These are phyloP conservation scores for Rhipidocladum racemiflorum DNA, from an alignment of 176 grass and related monocot species.

Conservation along the genomic window DNA sequence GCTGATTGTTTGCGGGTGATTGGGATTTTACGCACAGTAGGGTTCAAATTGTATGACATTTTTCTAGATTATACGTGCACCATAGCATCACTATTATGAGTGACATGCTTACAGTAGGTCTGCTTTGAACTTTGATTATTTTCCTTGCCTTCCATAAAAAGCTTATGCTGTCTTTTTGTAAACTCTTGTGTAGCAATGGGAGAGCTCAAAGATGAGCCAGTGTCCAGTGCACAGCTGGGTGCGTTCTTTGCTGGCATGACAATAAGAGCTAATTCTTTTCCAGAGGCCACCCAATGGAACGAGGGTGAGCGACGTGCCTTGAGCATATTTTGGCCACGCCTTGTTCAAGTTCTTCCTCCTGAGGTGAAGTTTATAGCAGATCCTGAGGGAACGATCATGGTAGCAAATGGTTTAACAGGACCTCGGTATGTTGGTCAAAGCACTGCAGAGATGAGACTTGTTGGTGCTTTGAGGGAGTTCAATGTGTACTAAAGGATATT, in stretches of 20 bases:
- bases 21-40: not conserved
- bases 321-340: conserved; percentile 64
- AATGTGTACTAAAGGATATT: conserved; percentile 75
- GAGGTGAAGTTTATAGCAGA: conserved; percentile 97
- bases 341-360: conserved; percentile 65
- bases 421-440: conserved; percentile 72
- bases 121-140: not conserved
- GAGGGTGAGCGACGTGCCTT: conserved; percentile 77
- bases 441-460: conserved; percentile 76
- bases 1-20: not conserved
- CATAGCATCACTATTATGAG: not conserved
- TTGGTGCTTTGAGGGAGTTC: conserved; percentile 90
- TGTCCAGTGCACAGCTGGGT: conserved; percentile 80
- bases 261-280: conserved; percentile 86
- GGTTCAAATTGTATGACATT: not conserved
- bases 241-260: conserved; percentile 98
- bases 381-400: conserved; percentile 93
- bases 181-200: conserved; percentile 57
- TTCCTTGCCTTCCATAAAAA: not conserved
- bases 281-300: conserved; percentile 86
- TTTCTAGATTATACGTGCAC: not conserved
- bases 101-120: not conserved
- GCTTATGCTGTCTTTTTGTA: not conserved
- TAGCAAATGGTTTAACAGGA: conserved; percentile 55
- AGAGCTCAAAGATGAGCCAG: conserved; percentile 84